Evolutionary conservation across 78 protist species (phyloP).

Genomic region (Dictyostelium firmibasis): DNA sequence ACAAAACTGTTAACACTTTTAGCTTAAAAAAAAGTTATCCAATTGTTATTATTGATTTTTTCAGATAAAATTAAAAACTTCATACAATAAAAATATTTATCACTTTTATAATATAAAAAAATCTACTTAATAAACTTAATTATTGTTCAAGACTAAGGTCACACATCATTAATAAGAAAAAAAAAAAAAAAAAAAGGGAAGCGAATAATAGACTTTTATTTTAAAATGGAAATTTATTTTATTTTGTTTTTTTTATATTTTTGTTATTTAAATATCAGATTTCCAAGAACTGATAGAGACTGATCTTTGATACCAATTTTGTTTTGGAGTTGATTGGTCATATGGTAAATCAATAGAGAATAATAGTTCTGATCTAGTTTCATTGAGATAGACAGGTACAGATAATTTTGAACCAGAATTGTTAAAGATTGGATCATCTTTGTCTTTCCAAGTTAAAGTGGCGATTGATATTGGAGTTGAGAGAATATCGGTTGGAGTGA

Average conservation of each 20-base stretch:
- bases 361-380: slow-evolving; percentile 76
- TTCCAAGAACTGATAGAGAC: slow-evolving; percentile 66
- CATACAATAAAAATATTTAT: too few species aligned
- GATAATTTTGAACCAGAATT: neutral
- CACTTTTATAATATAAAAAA: too few species aligned
- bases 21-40: too few species aligned
- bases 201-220: too few species aligned
- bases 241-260: neutral
- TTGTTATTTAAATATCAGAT: slow-evolving; percentile 25
- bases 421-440: slow-evolving; percentile 51
- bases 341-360: slow-evolving; percentile 77
- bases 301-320: slow-evolving; percentile 65
- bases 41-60: too few species aligned
- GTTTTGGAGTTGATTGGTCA: slow-evolving; percentile 29
- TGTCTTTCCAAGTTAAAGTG: slow-evolving; percentile 69
- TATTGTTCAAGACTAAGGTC: too few species aligned
- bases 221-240: neutral
- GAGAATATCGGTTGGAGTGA: slow-evolving; percentile 24
- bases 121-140: too few species aligned
- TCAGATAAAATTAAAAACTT: too few species aligned
- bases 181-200: too few species aligned
- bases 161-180: too few species aligned
- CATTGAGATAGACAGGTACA: slow-evolving; percentile 90
- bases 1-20: too few species aligned
- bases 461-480: slow-evolving; percentile 30